Conservation (phyloP, 2,329 filamentous ascomycete species). For the Ascochyta fabae region DNA sequence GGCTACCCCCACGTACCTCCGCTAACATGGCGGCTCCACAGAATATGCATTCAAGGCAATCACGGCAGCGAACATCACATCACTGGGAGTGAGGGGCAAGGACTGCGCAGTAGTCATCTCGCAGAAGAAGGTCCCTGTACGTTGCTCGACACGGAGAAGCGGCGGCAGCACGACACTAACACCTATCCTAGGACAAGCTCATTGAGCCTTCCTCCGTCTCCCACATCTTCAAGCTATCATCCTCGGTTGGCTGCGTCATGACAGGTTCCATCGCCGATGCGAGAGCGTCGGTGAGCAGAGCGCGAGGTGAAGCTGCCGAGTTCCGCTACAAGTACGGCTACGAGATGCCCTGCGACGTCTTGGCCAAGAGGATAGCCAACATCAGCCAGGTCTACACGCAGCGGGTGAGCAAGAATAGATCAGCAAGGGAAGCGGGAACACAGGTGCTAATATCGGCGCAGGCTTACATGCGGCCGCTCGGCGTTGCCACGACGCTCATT, state of each 20-base stretch:
- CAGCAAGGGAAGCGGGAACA: slow-evolving; percentile 1
- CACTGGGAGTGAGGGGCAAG: slow-evolving; percentile 93
- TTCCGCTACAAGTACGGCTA: slow-evolving; percentile 99
- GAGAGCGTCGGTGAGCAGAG: slow-evolving; percentile 87
- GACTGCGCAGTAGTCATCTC: slow-evolving; percentile 96
- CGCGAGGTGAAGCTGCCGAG: slow-evolving; percentile 93
- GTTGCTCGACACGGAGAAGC: slow-evolving; percentile 46
- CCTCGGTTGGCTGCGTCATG: slow-evolving; percentile 96
- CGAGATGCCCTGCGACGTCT: slow-evolving; percentile 97
- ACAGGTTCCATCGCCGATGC: slow-evolving; percentile 98
- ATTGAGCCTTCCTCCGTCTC: slow-evolving; percentile 97
- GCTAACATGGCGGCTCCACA: slow-evolving; percentile 51
- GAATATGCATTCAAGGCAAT: slow-evolving; percentile 99
- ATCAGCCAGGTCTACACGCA: slow-evolving; percentile 99
- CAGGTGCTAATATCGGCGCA: slow-evolving; percentile 50
- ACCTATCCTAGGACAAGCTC: slow-evolving; percentile 80
- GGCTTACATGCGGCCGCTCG: slow-evolving; percentile 98
- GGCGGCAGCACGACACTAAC: slow-evolving; percentile 16
- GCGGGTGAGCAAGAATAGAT: slow-evolving; percentile 65
- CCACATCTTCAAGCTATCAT: slow-evolving; percentile 96
- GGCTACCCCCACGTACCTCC: slow-evolving; percentile 13
- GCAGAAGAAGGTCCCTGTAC: slow-evolving; percentile 98
- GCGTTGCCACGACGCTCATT: slow-evolving; percentile 93
- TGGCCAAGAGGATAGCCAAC: slow-evolving; percentile 96
- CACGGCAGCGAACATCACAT: slow-evolving; percentile 98